Percentiles rank a stretch among this genome's conserved stretches.
Evolutionary conservation across 306 rosid species (phyloP).

Genomic region (Carpinus viminea): DNA sequence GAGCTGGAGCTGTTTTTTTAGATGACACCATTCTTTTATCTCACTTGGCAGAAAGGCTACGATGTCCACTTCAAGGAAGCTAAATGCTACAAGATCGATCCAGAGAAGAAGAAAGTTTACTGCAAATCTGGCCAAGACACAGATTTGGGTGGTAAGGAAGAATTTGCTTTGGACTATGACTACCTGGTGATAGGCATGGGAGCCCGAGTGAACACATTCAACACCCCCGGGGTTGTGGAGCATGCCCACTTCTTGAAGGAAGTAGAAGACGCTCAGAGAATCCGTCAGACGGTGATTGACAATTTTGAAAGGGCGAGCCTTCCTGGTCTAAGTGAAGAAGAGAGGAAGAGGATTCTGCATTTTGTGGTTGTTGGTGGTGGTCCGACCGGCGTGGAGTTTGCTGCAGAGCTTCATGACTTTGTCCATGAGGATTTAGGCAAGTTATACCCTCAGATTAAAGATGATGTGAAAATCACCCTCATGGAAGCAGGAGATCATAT

Average conservation of each 20-base stretch:
- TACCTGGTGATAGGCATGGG: constrained; percentile 76
- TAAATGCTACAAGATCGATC: constrained; percentile 84
- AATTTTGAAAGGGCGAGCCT: constrained; percentile 90
- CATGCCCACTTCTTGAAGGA: constrained; percentile 97
- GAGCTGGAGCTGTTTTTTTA: not conserved
- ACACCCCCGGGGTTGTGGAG: constrained; percentile 94
- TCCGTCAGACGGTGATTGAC: constrained; percentile 81
- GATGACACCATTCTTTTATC: constrained; percentile 12
- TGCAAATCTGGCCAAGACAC: constrained; percentile 62
- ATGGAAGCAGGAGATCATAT: constrained; percentile 90
- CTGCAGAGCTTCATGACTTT: constrained; percentile 94
- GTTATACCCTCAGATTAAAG: constrained; percentile 73
- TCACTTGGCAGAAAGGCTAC: constrained; percentile 59
- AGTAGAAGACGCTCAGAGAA: constrained; percentile 96
- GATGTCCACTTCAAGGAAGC: constrained; percentile 73
- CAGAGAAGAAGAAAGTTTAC: constrained; percentile 67
- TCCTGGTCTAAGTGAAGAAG: constrained; percentile 75
- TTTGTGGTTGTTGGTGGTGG: constrained; percentile 98
- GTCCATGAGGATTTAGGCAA: constrained; percentile 76
- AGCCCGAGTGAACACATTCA: constrained; percentile 87
- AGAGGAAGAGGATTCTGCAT: constrained; percentile 85
- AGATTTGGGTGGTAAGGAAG: constrained; percentile 60
- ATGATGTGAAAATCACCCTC: constrained; percentile 75
- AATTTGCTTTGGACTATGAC: constrained; percentile 76
- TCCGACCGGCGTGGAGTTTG: constrained; percentile 98